Percentiles rank a stretch among this genome's conserved stretches.
Evolutionary conservation across 345 rosid genomes (phyloP).

Genomic region (Bruguiera parviflora): DNA sequence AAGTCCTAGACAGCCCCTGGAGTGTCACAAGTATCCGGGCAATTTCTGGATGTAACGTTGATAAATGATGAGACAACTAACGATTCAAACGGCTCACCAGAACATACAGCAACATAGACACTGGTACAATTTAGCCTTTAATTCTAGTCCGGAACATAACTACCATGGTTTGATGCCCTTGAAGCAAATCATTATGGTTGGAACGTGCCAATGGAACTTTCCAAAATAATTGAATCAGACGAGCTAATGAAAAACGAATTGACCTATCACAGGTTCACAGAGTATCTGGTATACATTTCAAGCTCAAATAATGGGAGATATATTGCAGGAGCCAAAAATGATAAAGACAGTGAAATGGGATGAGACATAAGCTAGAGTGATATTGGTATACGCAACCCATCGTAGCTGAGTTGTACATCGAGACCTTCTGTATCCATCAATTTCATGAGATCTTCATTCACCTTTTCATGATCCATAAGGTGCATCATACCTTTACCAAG

Average conservation of each 20-base stretch:
- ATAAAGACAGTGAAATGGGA: not conserved
- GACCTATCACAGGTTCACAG: not conserved
- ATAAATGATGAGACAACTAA: not conserved
- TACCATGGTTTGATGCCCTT: not conserved
- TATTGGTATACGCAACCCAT: conserved; percentile 71
- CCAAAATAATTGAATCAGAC: not conserved
- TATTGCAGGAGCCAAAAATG: conserved; percentile 10
- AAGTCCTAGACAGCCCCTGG: not conserved
- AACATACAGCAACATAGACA: not conserved
- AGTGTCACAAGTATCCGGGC: not conserved
- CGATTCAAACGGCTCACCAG: not conserved
- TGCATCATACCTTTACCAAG: conserved; percentile 78
- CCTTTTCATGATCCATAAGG: conserved; percentile 86
- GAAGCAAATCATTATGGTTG: not conserved
- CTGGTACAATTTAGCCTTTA: not conserved
- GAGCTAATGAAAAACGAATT: no score
- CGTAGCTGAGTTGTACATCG: conserved; percentile 75
- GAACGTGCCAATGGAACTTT: not conserved
- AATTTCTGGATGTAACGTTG: not conserved
- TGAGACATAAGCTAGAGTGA: conserved; percentile 34
- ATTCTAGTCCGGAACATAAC: not conserved
- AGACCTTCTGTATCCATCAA: conserved; percentile 67
- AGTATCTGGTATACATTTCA: not conserved
- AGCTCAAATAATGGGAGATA: not conserved
- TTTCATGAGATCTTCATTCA: conserved; percentile 49